phyloP scores from a whole-genome alignment of 129 eudicot genomes.

The Ambrosia artemisiifolia region DNA sequence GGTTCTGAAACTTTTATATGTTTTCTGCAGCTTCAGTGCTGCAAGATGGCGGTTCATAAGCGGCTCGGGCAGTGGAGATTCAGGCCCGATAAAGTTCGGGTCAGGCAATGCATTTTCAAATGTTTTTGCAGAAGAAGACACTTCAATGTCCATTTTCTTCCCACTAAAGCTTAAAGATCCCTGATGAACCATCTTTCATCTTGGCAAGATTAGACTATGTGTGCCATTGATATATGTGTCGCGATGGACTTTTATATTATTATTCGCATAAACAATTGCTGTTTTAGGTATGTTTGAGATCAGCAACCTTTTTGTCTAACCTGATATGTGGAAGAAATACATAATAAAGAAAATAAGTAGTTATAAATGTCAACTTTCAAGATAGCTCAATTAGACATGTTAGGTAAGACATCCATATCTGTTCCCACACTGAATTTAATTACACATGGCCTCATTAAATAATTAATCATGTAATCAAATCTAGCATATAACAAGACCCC shows the following conservation, averaged over 20 bases:
- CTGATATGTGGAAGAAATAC: constrained; percentile 21
- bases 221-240: constrained; percentile 33
- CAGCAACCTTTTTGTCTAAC: constrained; percentile 28
- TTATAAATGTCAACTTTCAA: constrained; percentile 21
- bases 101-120: constrained; percentile 16
- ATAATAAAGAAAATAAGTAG: not conserved
- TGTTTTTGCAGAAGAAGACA: constrained; percentile 23
- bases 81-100: constrained; percentile 11
- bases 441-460: constrained; percentile 6
- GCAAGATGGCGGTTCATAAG: constrained; percentile 43
- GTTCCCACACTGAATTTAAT: constrained; percentile 16
- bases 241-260: constrained; percentile 28
- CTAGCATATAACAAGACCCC: constrained; percentile 10
- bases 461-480: constrained; percentile 6
- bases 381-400: constrained; percentile 20
- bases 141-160: constrained; percentile 38
- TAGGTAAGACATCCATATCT: constrained; percentile 31
- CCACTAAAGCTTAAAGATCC: constrained; percentile 54
- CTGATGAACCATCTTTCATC: constrained; percentile 45
- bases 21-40: constrained; percentile 75
- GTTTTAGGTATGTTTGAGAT: constrained; percentile 25
- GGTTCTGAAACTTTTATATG: constrained; percentile 77
- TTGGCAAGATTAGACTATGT: constrained; percentile 27
- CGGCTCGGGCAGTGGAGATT: constrained; percentile 22
- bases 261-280: constrained; percentile 27